Evolutionary conservation across 164 flowering plant species (phyloP), one percentile per base, ranked within the genome.

Genomic region (Piper betle): DNA sequence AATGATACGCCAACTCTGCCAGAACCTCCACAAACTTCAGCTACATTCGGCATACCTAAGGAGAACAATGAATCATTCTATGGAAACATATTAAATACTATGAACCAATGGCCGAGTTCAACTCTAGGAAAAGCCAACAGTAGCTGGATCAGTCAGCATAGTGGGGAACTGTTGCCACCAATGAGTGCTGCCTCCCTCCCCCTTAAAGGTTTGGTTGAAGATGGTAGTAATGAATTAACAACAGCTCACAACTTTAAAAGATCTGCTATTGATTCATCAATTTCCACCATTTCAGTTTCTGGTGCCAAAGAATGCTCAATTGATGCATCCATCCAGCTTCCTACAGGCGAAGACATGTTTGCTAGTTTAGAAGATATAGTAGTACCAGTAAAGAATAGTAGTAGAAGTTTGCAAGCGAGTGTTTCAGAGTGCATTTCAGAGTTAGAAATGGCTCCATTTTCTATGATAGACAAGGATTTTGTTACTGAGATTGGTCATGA

Each of bases 401-500:
- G 68, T 53, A 56, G 70, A 16, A 64, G 63, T 55, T 53, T 69
- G 43, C 61, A 73, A 58, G 52, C 66, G 13, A 61, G 71, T 57
- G 37, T 65, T 37, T 71, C 82, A 16, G 77, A 73, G 39, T 73
- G 78, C 68, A 63, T 73, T 17, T 72, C 85, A 43, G 76, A 70
- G 67, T 60, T 73, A 62, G 77, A 71, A 67, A 65, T 61, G 58
- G 67, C 65, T 40, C 65, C 80, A 55, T 60, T 25, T 54, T 25
- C 66, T 64, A 69, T 52, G 46, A 64, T 77, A 2, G 62, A 72
- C 50, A 80, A 79, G 68, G 84, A 81, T n/a, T 70, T 87, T 17
- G 85, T 82, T 66, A 70, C 87, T 3, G 83, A 87, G 63, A 61
- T 77, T 62, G 88, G 94, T 54, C 68, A 84, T 8, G 78, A 83